Evolutionary conservation across 495 filamentous ascomycete genomes (phyloP).

Genomic region (Daldinia childiae): DNA sequence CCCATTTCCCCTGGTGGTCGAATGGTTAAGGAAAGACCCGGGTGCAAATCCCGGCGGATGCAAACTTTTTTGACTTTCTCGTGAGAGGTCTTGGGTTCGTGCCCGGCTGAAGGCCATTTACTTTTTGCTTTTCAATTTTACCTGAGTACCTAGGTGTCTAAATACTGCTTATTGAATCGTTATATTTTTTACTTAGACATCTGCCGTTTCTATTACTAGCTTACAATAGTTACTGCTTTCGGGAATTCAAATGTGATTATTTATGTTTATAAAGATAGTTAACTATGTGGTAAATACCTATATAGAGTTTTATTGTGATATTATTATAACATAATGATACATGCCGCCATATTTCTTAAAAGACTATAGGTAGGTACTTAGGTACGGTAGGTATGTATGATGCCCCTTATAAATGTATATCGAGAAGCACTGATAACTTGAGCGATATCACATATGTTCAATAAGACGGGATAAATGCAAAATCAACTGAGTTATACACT

Average conservation of each 20-base stretch:
- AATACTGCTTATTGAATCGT: too few relatives aligned
- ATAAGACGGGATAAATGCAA: not conserved
- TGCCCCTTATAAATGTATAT: not conserved
- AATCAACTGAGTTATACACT: constrained; percentile 2
- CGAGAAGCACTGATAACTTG: not conserved
- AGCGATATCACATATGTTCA: not conserved
- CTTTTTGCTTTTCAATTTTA: not conserved
- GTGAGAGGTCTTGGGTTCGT: not conserved
- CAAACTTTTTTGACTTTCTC: constrained; percentile 24
- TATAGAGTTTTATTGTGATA: too few relatives aligned
- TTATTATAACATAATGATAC: not conserved
- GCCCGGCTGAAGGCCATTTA: not conserved
- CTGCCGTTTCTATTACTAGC: not conserved
- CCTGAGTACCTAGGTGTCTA: too few relatives aligned
- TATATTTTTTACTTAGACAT: not conserved
- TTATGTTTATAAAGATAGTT: too few relatives aligned
- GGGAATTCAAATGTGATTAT: too few relatives aligned
- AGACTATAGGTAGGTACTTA: not conserved
- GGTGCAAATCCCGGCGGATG: constrained; percentile 48
- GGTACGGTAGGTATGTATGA: too few relatives aligned
- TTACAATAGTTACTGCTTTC: too few relatives aligned
- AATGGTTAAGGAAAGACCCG: constrained; percentile 42
- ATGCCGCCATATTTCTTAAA: not conserved
- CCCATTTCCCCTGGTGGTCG: constrained; percentile 12
- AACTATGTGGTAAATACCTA: too few relatives aligned